Base-by-base conservation (phyloP, 768 basidiomycete genomes). In the Multifurca ochricompacta region DNA sequence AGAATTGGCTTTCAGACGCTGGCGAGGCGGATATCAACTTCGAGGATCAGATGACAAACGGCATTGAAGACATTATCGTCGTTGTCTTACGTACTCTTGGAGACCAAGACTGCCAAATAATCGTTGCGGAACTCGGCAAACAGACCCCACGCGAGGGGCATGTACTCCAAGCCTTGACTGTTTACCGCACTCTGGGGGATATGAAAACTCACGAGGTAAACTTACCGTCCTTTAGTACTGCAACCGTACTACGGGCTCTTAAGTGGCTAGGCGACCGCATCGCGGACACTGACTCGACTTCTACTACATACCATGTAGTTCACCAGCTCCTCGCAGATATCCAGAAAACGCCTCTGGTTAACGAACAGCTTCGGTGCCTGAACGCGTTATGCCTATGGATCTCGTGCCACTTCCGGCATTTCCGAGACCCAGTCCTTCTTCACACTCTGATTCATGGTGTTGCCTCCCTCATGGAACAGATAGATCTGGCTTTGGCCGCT, bases 331-430 rank as follows among this genome's bases (percentile, higher is more conserved):
- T 94, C 58, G 75, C 82, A 5, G 74, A 76, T 36, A 70, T 91
- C 8, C 78, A 87, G 54, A 66, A 69, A 9, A 80, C 81, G 0
- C 83, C 83, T 18, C 74, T 96, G 35, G 77, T 95, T 57, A 88
- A 90, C 65, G 91, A 95, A 65, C 89, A 94, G 64, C 68, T 82
- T 36, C 81, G 94, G 11, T 70, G 84, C 27, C 64, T 93, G 36
- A 84, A 90, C 51, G 78, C 81, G 2, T 69, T 95, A 41, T 80
- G 80, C 25, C 68, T 97, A 27, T 84, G 89, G 77, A 74, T 91
- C 41, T 75, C 91, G 3, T 74, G 78, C 36, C 77, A 80, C 53
- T 67, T 73, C 41, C 65, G 74, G 25, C 74, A 78, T 41, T 83
- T 90, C 64, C 66, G 71, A 16, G 76, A 87, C 45, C 61, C 71